Evolutionary conservation across 148 eudicot genomes (phyloP).

Genomic region (Silene conica): DNA sequence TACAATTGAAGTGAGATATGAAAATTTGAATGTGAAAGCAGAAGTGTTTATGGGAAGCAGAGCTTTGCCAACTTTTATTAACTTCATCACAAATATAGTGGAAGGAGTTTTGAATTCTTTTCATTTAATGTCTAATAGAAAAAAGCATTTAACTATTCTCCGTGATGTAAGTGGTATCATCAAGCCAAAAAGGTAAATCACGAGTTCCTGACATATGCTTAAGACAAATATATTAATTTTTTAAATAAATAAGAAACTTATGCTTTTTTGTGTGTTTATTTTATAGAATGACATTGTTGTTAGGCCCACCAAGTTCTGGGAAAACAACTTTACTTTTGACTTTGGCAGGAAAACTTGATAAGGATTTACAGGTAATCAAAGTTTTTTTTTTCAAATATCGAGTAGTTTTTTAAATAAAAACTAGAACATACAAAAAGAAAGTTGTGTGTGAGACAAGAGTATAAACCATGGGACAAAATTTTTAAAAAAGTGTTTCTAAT

Average conservation of each 20-base stretch:
- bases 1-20: conserved; percentile 63
- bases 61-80: conserved; percentile 65
- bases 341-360: conserved; percentile 26
- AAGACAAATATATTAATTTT: neutral
- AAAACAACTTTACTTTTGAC: conserved; percentile 29
- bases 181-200: conserved; percentile 68
- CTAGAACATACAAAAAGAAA: too few relatives aligned
- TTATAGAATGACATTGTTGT: conserved; percentile 27
- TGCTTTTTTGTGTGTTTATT: neutral
- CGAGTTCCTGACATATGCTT: neutral
- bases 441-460: too few relatives aligned
- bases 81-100: conserved; percentile 48
- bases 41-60: conserved; percentile 57
- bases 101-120: conserved; percentile 53
- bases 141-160: conserved; percentile 53
- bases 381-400: neutral
- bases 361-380: conserved; percentile 18
- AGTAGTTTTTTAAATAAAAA: too few relatives aligned
- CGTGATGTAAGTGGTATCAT: conserved; percentile 71
- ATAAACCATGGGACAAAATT: too few relatives aligned
- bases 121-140: conserved; percentile 51
- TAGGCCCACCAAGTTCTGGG: conserved; percentile 34
- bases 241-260: neutral
- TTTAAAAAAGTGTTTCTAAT: too few relatives aligned
- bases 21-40: conserved; percentile 63